Evolutionary conservation across 352 stramenopile species (phyloP), one percentile per base, ranked within the genome.

Genomic region (Pythium apleroticum): DNA sequence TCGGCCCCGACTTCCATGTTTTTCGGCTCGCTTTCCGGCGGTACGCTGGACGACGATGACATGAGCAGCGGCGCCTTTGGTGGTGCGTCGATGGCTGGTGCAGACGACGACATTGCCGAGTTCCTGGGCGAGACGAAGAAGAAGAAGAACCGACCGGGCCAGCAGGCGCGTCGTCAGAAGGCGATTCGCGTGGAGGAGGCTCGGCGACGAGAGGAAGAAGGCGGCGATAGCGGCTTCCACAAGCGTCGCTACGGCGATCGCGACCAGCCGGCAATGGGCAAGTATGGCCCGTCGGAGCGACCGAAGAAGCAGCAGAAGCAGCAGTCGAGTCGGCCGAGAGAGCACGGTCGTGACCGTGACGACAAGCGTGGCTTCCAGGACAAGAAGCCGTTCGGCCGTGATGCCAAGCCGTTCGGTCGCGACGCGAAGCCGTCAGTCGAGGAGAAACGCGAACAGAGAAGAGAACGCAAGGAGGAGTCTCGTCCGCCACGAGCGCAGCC

Each of bases 51-150:
- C 10, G 65, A 85, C 17, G 74, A 73, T 20, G 69, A 77, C 11
- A 66, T 68, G 8, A 39, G 63, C 2, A 63, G 62, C 10, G 70
- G 67, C 45, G 60, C 54, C 5, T 57, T 65, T 54, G 70, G 69
- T 50, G 66, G 59, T 27, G 65, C 77, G 15, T 65, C 45, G 1
- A 85, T 89, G 75, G 74, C 71, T 57, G 77, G 73, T 15, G 81
- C 75, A 0, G 78, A 91, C 25, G 84, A 92, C 57, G 86, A 93
- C 35, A 92, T 95, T 61, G 86, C 86, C 31, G 86, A 93, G 59
- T 93, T 95, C 52, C 57, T 95, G 52, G 86, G 86, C 28, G 86
- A 95, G 64, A 91, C 82, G 53, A 91, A 92, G 68, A 91, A 91
- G 76, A 88, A 77, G 56, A 95, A 95, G 68, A 95, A 95, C 66